A percentile compares a stretch with the other conserved stretches of the same genome.
Evolutionary conservation across 805 yeast species (phyloP).

Genomic region (Yarrowia sp.): DNA sequence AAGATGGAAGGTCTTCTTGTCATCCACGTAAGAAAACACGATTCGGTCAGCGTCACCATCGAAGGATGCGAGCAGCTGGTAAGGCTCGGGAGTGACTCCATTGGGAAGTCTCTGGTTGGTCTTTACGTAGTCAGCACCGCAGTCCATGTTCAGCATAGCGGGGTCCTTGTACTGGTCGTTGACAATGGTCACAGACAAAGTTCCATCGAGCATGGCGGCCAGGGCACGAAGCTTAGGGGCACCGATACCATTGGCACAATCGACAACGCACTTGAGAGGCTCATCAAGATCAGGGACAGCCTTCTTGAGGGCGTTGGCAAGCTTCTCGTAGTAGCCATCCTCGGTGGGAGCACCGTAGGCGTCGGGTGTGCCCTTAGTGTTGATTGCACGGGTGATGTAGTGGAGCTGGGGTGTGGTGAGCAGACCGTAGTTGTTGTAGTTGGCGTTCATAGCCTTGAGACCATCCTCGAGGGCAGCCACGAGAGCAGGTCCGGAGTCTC

Average conservation of each 20-base stretch:
- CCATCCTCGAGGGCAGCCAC: constrained; percentile 60
- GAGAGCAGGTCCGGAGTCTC: constrained; percentile 76
- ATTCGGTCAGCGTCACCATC: constrained; percentile 98
- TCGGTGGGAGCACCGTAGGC: constrained; percentile 62
- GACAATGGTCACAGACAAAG: constrained; percentile 43
- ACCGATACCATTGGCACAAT: constrained; percentile 97
- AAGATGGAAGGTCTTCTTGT: constrained; percentile 37
- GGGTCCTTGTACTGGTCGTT: constrained; percentile 59
- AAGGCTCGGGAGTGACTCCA: constrained; percentile 48
- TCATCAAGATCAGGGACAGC: constrained; percentile 40
- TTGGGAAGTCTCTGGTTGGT: constrained; percentile 77
- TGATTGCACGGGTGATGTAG: constrained; percentile 70
- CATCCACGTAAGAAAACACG: constrained; percentile 56
- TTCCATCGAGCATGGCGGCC: constrained; percentile 42
- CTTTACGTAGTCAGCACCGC: constrained; percentile 96
- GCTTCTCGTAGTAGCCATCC: constrained; percentile 64
- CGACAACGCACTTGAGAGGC: constrained; percentile 57
- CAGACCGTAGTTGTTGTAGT: constrained; percentile 55
- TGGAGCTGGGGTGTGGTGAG: constrained; percentile 95
- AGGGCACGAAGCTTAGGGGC: constrained; percentile 64
- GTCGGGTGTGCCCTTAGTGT: constrained; percentile 47
- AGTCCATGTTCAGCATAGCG: constrained; percentile 59
- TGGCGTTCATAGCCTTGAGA: constrained; percentile 46
- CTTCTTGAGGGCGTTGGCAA: constrained; percentile 51
- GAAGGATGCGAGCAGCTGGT: constrained; percentile 68